Evolutionary conservation across 371 early-diverging fungal genomes (phyloP), one percentile per base, ranked within the genome.

Genomic region (Rhizopus delemar): DNA sequence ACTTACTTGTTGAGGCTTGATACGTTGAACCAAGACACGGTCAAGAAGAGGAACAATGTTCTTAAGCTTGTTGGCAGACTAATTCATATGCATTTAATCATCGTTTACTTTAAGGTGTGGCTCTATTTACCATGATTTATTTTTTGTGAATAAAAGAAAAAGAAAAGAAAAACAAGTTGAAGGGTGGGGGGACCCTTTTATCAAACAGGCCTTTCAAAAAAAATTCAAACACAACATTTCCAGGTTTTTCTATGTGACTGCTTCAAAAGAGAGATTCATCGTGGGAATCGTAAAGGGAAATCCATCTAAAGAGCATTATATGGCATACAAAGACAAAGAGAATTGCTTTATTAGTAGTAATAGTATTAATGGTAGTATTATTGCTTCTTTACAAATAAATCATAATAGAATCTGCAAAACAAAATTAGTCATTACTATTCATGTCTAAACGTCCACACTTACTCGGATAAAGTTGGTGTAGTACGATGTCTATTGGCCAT

Each of bases 1-100:
- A 8, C 59, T 65, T 85, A 93, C 94, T 82, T 94, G 90, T 64
- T 88, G 90, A 52, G 98, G 88, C 87, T 98, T 98, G 78, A 96
- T 77, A 61, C 97, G 90, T 81, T 95, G 93, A 66, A 99, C 86
- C 52, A 99, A 90, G 59, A 99, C 94, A 66, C 99, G 93, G 86
- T 98, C 98, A 60, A 96, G 88, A 69, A 98, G 92, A 60, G 99
- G 67, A 41, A 66, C 59, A 46, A 62, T 58, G 59, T 51, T 62
- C 84, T 90, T 91, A 65, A 78, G 45, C 59, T 77, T 80, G 46
- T 29, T 61, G 46, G 73, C 66, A 62, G 67, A 69, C 67, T 73
- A 77, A 71, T 77, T 54, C 11, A 52, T 31, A 12, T 29, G 11
- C n/a, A 29, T 41, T 13, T 33, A 53, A 53, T 38, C 28, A 41